Base-by-base conservation (phyloP, 495 filamentous ascomycete species). In the Acidiella bohemica region DNA sequence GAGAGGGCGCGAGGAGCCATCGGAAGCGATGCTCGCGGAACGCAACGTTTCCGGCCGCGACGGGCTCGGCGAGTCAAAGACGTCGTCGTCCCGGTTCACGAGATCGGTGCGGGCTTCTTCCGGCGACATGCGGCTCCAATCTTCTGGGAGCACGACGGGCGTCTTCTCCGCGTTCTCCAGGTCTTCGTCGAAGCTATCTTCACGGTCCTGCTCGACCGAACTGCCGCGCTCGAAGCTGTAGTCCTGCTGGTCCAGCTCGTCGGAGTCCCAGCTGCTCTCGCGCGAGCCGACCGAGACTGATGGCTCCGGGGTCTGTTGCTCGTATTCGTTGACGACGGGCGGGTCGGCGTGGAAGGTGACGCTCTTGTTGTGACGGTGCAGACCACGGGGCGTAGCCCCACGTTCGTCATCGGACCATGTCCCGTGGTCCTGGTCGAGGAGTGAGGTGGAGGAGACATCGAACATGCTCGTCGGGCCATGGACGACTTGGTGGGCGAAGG, bases 141-240 rank as follows among this genome's bases (percentile, higher is more conserved):
- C 85, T 49, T 95, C 92, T 2, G 90, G 90, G 32, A 92, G 71
- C 20, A 97, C 90, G 16, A 97, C 92, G 2, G 90, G 88, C 0
- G 92, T 95, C 64, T 95, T 93, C 49, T 93, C 85, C 14, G 84
- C 81, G 54, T 97, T 90, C 59, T 96, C 88, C 18, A 94, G 70
- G 3, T 84, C 88, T 3, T 80, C 85, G 59, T 94, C 86, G 52
- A 93, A 93, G 60, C 84, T 93, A 55, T 93, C 86, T 29, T 94
- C 85, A 22, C 72, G 73, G 16, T 38, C 32, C 23, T 45, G 32
- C 36, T 81, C 75, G 10, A 73, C 57, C 2, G 67, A 77, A 4
- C 73, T 76, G 22, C 75, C 76, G 14, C 69, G 68, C 33, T 78
- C 71, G 50, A 88, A 87, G 55, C 79, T 80, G 21, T 76, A 65